Percentiles rank a stretch among this genome's conserved stretches.
Evolutionary conservation across 148 eudicot genomes (phyloP).

Genomic region (Arctostaphylos glauca): DNA sequence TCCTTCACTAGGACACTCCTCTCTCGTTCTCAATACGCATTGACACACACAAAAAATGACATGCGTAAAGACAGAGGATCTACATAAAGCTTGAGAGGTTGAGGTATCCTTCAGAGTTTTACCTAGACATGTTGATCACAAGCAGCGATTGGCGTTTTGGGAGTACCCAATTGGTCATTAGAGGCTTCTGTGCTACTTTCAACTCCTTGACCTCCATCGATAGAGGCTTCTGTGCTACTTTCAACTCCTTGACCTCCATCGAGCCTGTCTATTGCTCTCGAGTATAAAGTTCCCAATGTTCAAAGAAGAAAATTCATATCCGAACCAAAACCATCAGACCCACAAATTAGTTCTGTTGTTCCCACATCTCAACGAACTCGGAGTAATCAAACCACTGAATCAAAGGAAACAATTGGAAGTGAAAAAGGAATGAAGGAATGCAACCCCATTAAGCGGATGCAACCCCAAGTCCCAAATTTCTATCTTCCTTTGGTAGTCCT

Average conservation of each 20-base stretch:
- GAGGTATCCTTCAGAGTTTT: background rate
- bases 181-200: background rate
- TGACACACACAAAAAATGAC: background rate
- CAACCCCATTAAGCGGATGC: background rate
- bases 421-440: no score
- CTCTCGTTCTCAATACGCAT: no score
- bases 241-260: constrained; percentile 12
- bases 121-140: constrained; percentile 5
- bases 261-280: background rate
- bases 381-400: background rate
- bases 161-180: background rate
- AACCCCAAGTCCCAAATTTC: background rate
- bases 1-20: no score
- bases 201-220: no score
- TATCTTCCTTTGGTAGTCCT: background rate
- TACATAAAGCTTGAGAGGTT: background rate
- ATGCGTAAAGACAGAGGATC: background rate
- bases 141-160: constrained; percentile 11
- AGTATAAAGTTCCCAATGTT: background rate
- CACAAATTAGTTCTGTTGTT: background rate
- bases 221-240: background rate
- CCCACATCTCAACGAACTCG: background rate
- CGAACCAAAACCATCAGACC: background rate
- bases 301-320: background rate
- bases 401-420: background rate